Base-by-base conservation (phyloP, 768 basidiomycete species). In the Mycena rosella region DNA sequence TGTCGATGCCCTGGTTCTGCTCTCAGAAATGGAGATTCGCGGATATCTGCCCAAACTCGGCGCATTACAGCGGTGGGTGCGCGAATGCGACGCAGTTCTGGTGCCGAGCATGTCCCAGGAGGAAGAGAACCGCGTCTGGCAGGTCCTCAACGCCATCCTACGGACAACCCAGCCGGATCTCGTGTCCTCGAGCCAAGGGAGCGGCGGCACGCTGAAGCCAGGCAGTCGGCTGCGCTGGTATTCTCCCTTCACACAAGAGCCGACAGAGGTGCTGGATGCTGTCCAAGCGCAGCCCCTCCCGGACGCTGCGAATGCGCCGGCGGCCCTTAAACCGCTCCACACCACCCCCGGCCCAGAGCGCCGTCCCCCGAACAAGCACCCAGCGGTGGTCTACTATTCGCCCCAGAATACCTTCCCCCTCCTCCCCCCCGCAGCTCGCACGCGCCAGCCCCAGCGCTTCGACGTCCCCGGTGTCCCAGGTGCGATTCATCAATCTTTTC, bases 61-160 rank as follows among this genome's bases (percentile, higher is more conserved):
- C 5, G 82, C 85, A 2, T 75, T 88, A 8, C 86, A 87, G 69
- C 79, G 87, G 14, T 88, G 87, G 87, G 86, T 87, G 6, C 74
- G 87, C 38, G 87, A 88, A 69, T 86, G 85, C 73, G 87, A 88
- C 74, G 87, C 86, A 2, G 86, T 86, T 3, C 75, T 80, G 17
- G 78, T 76, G n/a, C 79, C 77, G 1, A 77, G 79, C 38, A 83
- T 83, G 70, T 72, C 76, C 55, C 74, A 76, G 55, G 74, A 78
- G 63, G 81, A 84, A 36, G 81, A 86, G 67, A 79, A 78, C 51
- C 78, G 79, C 61, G 78, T 87, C 8, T 81, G 78, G 79, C 79
- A 78, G 67, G 86, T 87, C 54, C 76, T 87, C 44, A 83, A 86
- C 60, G 80, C 84, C 52, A 84, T 88, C 11, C 69, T 88, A 45